A percentile compares a stretch with the other conserved stretches of the same genome.
These are phyloP conservation scores for Ceratobasidium papillatum DNA, from an alignment of 1,284 basidiomycete species.

Conservation along the genomic window DNA sequence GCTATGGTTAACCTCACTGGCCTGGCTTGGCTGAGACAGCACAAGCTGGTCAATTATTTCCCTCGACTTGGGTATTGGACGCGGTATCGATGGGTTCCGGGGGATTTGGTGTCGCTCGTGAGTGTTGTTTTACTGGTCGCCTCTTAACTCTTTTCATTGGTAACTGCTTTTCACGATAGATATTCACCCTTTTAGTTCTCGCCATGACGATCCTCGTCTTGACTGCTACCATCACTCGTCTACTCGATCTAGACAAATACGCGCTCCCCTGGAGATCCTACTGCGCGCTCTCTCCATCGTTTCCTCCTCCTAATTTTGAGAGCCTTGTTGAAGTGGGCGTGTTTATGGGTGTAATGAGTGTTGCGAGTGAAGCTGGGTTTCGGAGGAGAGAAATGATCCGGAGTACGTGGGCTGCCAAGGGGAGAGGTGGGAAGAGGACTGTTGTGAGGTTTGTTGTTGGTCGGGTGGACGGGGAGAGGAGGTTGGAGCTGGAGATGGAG, in stretches of 20 bases:
- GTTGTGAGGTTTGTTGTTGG: conserved; percentile 92
- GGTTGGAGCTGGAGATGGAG: conserved; percentile 75
- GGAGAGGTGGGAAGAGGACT: conserved; percentile 74
- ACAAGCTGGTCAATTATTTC: neutral
- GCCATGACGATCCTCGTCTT: neutral
- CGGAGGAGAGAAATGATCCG: conserved; percentile 90
- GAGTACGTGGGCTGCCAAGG: conserved; percentile 87
- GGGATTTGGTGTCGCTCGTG: neutral
- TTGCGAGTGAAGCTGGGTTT: conserved; percentile 73
- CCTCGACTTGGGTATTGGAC: neutral
- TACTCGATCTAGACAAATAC: neutral
- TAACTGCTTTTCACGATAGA: neutral
- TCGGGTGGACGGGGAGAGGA: conserved; percentile 79
- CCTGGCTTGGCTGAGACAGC: neutral
- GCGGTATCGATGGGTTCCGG: neutral
- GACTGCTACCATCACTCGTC: neutral
- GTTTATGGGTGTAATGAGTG: conserved; percentile 90
- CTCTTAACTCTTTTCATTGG: neutral
- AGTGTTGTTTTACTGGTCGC: neutral
- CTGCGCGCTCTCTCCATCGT: conserved; percentile 65
- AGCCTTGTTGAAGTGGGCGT: conserved; percentile 86
- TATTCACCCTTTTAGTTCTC: neutral
- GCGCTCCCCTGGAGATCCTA: conserved; percentile 88
- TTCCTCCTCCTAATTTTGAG: conserved; percentile 64
- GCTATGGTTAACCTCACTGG: too few relatives aligned